Evolutionary conservation across 2,329 filamentous ascomycete genomes (phyloP).

Genomic region (Fusarium redolens): DNA sequence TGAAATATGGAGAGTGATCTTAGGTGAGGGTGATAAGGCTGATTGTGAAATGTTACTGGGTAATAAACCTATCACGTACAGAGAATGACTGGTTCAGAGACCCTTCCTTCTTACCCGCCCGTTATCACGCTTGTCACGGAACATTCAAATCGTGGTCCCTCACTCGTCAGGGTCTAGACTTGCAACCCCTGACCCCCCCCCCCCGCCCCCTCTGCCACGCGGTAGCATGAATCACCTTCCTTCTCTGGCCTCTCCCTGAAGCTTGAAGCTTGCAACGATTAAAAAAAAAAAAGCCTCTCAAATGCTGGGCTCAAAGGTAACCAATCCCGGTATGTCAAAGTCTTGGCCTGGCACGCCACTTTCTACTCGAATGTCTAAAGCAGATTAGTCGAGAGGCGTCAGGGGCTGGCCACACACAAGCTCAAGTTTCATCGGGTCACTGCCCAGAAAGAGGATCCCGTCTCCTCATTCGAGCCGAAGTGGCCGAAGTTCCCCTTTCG

Average conservation of each 20-base stretch:
- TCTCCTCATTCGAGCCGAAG: slow-evolving; percentile 15
- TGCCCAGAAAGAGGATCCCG: background rate
- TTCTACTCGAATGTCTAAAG: background rate
- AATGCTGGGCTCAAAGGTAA: background rate
- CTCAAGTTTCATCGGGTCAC: background rate
- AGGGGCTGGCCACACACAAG: slow-evolving; percentile 7
- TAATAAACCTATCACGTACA: background rate
- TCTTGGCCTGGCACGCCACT: slow-evolving; percentile 13
- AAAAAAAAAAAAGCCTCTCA: background rate
- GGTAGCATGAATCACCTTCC: slow-evolving; percentile 22
- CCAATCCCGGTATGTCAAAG: slow-evolving; percentile 12
- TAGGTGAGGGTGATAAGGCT: background rate
- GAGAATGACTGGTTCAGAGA: background rate
- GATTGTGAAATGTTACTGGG: background rate
- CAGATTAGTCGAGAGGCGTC: background rate
- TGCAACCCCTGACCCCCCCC: background rate
- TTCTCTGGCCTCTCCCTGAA: background rate
- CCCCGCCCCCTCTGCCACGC: slow-evolving; percentile 9
- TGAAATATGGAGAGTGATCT: background rate
- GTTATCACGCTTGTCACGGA: background rate
- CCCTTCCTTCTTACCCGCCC: background rate
- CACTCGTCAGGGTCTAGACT: slow-evolving; percentile 11
- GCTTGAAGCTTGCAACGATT: background rate
- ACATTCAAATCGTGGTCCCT: background rate
- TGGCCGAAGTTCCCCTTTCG: slow-evolving; percentile 4